Base-by-base conservation (phyloP, 2,329 filamentous ascomycete genomes). In the Hypoxylon sp. region DNA sequence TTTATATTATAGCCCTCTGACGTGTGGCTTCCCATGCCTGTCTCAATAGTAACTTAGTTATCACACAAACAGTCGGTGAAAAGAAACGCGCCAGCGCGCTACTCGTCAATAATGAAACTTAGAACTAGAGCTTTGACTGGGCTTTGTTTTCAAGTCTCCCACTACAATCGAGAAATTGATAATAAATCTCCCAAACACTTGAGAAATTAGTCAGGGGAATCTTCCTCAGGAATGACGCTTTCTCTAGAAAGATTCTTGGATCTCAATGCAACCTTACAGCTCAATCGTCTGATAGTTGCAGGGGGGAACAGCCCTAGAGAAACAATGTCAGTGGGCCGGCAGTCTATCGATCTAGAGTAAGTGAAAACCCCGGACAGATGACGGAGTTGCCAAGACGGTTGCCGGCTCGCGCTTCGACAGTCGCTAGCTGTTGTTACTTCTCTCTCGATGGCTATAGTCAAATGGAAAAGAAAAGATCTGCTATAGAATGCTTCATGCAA, bases 341-440 rank as follows among this genome's bases (percentile, higher is more conserved):
- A 15, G 31, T 9, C 2, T 25, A 25, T 40, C 30, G 52, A 53
- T 53, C 44, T 49, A 19, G 31, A 12, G 16, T n/a, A n/a, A n/a
- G 26, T 42, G 37, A 17, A 26, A 31, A 25, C 25, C 16, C 45
- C 26, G 41, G 36, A 41, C 41, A 7, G 34, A 54, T 55, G 50
- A 55, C 37, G 38, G 42, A 44, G 41, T 34, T 29, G 42, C 51
- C 55, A 55, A 55, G 55, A 31, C 55, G 41, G 32, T 36, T 53
- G 34, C 32, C 42, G 37, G 52, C 34, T 35, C 11, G n/a, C 23
- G 4, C 13, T 51, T 34, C n/a, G 31, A 42, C 37, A 16, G 12
- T 44, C 23, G 30, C 13, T 31, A 9, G 45, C 30, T n/a, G 12
- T 20, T 27, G 29, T 30, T 34, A 8, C n/a, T n/a, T n/a, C n/a